A percentile compares a stretch with the other conserved stretches of the same genome.
Conservation (phyloP, 2,329 filamentous ascomycete species). For the Cladosporium sp. region DNA sequence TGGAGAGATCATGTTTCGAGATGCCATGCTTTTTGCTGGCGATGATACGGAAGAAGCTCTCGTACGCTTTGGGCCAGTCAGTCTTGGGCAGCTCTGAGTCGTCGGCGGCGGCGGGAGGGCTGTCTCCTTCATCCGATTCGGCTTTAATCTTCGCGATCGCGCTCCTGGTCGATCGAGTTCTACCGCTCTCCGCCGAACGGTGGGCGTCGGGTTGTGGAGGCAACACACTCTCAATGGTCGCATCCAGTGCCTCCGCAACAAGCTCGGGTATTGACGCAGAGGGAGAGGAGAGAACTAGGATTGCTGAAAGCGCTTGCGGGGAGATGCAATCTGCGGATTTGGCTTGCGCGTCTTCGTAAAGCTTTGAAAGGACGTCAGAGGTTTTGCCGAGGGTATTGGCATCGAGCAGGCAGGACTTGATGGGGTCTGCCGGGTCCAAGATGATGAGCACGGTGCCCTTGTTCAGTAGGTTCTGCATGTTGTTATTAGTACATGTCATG, state of each 20-base stretch:
- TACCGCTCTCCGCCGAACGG: background rate
- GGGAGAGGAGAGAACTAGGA: background rate
- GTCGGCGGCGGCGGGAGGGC: background rate
- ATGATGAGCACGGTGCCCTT: conserved; percentile 22
- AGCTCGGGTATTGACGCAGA: background rate
- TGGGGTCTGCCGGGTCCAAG: conserved; percentile 14
- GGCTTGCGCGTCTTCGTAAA: background rate
- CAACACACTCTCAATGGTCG: background rate
- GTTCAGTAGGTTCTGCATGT: conserved; percentile 10
- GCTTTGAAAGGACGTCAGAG: background rate
- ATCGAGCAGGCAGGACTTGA: conserved; percentile 14
- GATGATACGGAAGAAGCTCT: conserved; percentile 34
- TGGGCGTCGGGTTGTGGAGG: background rate
- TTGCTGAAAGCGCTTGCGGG: background rate
- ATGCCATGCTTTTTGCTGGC: conserved; percentile 16
- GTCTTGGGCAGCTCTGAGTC: too few relatives aligned
- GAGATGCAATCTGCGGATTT: background rate
- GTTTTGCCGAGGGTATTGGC: background rate
- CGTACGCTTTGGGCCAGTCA: conserved; percentile 28
- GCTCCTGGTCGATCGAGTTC: background rate
- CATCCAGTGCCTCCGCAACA: background rate
- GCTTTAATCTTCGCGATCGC: background rate
- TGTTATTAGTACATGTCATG: background rate
- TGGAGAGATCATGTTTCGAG: conserved; percentile 23
- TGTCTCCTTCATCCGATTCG: background rate